Evolutionary conservation across 805 yeast species (phyloP).

Genomic region (Starmerella roubikii): DNA sequence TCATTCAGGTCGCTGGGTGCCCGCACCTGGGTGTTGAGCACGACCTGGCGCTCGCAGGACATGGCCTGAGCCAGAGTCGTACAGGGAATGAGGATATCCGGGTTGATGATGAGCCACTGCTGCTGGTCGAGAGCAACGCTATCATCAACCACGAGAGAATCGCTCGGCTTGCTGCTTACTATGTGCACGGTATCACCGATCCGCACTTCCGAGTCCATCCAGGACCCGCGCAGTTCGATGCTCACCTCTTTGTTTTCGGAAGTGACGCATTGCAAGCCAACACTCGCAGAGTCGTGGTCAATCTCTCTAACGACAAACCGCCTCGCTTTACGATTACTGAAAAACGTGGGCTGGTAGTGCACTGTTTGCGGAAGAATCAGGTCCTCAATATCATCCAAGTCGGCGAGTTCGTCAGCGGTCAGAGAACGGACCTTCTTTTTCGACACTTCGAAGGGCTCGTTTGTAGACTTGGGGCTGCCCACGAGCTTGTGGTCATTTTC

Average conservation of each 20-base stretch:
- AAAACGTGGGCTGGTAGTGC: conserved; percentile 5
- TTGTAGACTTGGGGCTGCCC: no score
- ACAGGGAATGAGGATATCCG: conserved; percentile 70
- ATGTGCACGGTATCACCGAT: conserved; percentile 25
- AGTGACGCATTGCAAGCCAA: conserved; percentile 4
- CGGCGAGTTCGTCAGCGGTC: not conserved
- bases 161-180: conserved; percentile 9
- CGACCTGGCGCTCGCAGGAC: conserved; percentile 58
- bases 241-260: no score
- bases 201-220: conserved; percentile 20
- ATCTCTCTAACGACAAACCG: conserved; percentile 8
- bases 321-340: conserved; percentile 7
- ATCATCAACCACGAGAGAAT: not conserved
- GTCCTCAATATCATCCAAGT: conserved; percentile 12
- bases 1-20: conserved; percentile 39
- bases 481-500: no score
- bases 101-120: conserved; percentile 64
- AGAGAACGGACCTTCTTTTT: not conserved
- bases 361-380: not conserved
- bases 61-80: conserved; percentile 69
- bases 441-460: no score
- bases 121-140: conserved; percentile 39
- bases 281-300: no score
- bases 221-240: conserved; percentile 13
- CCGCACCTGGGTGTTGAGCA: conserved; percentile 42